A percentile compares a stretch with the other conserved stretches of the same genome.
These are phyloP conservation scores for Saturnispora bothae DNA, from an alignment of 805 yeast species.

Conservation along the genomic window DNA sequence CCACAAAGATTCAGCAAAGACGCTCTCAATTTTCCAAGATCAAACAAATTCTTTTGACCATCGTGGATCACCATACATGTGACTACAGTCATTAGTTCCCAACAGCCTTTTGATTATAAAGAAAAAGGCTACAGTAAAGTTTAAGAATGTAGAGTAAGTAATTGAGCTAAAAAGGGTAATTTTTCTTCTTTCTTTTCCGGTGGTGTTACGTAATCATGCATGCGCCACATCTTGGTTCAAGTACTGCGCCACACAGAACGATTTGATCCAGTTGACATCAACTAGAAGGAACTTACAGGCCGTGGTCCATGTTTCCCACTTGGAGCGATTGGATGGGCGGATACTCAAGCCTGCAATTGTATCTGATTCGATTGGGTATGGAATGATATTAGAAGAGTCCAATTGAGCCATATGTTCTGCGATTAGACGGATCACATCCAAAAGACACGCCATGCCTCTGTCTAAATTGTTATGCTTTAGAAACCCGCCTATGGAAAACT, in stretches of 20 bases:
- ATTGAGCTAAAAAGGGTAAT: conserved; percentile 5
- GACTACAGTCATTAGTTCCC: not conserved
- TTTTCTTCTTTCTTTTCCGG: too few relatives aligned
- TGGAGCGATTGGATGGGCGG: conserved; percentile 48
- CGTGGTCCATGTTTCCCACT: conserved; percentile 78
- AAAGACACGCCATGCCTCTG: conserved; percentile 66
- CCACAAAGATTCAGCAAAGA: conserved; percentile 9
- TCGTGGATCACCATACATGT: not conserved
- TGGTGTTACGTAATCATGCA: not conserved
- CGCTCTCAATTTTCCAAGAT: conserved; percentile 7
- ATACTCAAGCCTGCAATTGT: conserved; percentile 70
- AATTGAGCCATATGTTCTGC: conserved; percentile 33
- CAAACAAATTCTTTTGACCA: conserved; percentile 6
- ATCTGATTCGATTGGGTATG: conserved; percentile 62
- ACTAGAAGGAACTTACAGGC: conserved; percentile 78
- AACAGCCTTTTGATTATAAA: too few relatives aligned
- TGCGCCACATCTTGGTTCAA: conserved; percentile 4
- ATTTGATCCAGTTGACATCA: conserved; percentile 74
- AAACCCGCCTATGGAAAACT: conserved; percentile 58
- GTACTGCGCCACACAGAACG: conserved; percentile 45
- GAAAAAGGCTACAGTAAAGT: too few relatives aligned
- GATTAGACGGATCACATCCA: conserved; percentile 49
- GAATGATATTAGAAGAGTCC: conserved; percentile 53
- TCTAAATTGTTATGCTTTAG: conserved; percentile 72
- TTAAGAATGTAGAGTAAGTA: too few relatives aligned